Conservation (phyloP, 2,329 filamentous ascomycete genomes). For the Chalaropsis thielavioides region DNA sequence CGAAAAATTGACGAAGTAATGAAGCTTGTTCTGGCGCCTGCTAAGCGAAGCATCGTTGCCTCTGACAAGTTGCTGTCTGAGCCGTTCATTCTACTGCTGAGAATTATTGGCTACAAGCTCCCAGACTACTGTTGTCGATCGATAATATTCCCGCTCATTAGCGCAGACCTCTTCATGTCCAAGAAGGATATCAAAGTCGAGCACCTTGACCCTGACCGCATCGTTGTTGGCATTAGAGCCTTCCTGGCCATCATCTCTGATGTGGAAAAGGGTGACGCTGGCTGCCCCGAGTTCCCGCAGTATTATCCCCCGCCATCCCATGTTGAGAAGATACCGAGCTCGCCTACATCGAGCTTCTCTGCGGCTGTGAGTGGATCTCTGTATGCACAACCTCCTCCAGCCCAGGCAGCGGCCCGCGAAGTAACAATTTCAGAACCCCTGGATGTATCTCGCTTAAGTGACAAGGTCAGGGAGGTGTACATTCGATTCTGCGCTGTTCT, state of each 20-base stretch:
- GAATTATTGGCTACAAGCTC: constrained; percentile 85
- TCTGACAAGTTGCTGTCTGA: constrained; percentile 76
- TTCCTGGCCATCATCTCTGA: constrained; percentile 90
- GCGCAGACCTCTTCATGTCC: constrained; percentile 71
- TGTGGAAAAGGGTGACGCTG: constrained; percentile 66
- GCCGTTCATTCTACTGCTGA: constrained; percentile 81
- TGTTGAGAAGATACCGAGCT: constrained; percentile 35
- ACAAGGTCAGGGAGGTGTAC: constrained; percentile 73
- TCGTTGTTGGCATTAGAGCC: constrained; percentile 91
- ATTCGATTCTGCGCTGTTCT: constrained; percentile 85
- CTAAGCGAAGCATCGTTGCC: constrained; percentile 66
- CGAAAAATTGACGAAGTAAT: constrained; percentile 84
- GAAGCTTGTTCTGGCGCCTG: constrained; percentile 64
- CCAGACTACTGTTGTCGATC: constrained; percentile 86
- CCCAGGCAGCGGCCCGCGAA: constrained; percentile 23
- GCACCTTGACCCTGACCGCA: constrained; percentile 85
- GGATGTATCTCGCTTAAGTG: constrained; percentile 51
- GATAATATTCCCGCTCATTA: constrained; percentile 90
- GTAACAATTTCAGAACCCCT: constrained; percentile 37
- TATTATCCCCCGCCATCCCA: constrained; percentile 29
- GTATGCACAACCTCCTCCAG: constrained; percentile 20
- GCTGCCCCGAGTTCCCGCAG: constrained; percentile 70
- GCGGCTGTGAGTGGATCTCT: constrained; percentile 17
- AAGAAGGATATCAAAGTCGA: constrained; percentile 72
- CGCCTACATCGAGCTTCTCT: constrained; percentile 30